Percentiles rank a stretch among this genome's conserved stretches.
Conservation (phyloP, 2,329 filamentous ascomycete species). For the Arthrobotrys entomopaga region DNA sequence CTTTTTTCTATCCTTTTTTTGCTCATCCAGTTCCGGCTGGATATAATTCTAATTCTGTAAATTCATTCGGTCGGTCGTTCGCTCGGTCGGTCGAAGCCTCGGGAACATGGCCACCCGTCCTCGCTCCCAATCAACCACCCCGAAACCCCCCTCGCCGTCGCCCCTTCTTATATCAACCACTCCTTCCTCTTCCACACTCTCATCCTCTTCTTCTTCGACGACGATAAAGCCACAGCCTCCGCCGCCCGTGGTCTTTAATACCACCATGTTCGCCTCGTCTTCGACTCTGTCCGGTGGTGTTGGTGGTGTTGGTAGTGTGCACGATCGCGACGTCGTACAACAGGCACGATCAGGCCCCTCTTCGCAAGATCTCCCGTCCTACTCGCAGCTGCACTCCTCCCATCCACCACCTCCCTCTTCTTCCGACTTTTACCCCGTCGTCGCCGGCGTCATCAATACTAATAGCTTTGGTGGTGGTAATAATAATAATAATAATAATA, state of each 20-base stretch:
- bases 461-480: slow-evolving; percentile 6
- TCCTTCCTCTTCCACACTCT: too few relatives aligned
- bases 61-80: too few relatives aligned
- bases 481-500: neutral
- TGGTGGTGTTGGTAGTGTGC: slow-evolving; percentile 9
- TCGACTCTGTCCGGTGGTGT: slow-evolving; percentile 22
- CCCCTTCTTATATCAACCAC: slow-evolving; percentile 6
- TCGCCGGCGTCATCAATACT: neutral
- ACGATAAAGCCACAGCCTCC: neutral
- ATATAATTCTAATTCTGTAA: too few relatives aligned
- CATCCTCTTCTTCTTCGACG: neutral
- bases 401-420: slow-evolving; percentile 9
- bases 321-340: slow-evolving; percentile 30
- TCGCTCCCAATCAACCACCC: slow-evolving; percentile 46
- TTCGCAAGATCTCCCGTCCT: slow-evolving; percentile 18
- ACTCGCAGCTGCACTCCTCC: too few relatives aligned
- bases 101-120: slow-evolving; percentile 35
- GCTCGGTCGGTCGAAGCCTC: too few relatives aligned
- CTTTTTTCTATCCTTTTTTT: too few relatives aligned
- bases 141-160: slow-evolving; percentile 40
- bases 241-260: slow-evolving; percentile 32
- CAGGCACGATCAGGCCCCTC: slow-evolving; percentile 26
- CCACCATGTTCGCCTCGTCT: slow-evolving; percentile 39
- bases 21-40: too few relatives aligned
- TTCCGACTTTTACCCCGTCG: slow-evolving; percentile 5